These are phyloP conservation scores for Bothriochloa decipiens DNA, from an alignment of 176 grass and related monocot genomes.

Conservation along the genomic window DNA sequence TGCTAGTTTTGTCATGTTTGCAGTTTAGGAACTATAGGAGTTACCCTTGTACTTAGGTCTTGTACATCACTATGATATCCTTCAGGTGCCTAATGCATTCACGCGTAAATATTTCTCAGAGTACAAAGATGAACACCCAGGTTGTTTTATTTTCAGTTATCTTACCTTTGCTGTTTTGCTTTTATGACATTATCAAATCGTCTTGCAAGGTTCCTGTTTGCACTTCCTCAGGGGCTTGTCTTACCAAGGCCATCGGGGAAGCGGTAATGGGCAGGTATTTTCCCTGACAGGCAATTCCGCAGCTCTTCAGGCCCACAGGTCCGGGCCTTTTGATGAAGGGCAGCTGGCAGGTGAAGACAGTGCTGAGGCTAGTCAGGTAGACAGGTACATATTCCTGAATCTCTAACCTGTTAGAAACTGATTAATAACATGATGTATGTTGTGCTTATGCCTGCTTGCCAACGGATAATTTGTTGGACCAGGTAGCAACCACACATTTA, in stretches of 20 bases:
- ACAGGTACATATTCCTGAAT: neutral
- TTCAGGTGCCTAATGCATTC: conserved; percentile 34
- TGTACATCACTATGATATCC: conserved; percentile 43
- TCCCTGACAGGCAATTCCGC: neutral
- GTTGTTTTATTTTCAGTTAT: neutral
- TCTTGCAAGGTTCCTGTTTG: neutral
- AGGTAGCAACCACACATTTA: neutral
- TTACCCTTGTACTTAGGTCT: conserved; percentile 11
- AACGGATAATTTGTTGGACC: neutral
- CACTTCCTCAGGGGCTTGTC: neutral
- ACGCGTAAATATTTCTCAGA: conserved; percentile 19
- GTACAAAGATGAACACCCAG: neutral
- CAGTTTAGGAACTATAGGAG: conserved; percentile 44
- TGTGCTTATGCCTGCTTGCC: neutral
- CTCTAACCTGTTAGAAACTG: neutral
- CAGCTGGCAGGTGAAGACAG: neutral
- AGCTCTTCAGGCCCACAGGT: neutral
- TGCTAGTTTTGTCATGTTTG: conserved; percentile 42
- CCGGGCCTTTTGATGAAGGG: neutral
- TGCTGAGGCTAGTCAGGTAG: neutral
- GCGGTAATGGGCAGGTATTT: neutral
- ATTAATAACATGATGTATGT: neutral
- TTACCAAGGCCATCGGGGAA: neutral
- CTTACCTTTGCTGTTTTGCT: neutral
- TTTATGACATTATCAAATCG: neutral